Evolutionary conservation across 352 stramenopile species (phyloP).

Genomic region (Phytophthora citrophthora): DNA sequence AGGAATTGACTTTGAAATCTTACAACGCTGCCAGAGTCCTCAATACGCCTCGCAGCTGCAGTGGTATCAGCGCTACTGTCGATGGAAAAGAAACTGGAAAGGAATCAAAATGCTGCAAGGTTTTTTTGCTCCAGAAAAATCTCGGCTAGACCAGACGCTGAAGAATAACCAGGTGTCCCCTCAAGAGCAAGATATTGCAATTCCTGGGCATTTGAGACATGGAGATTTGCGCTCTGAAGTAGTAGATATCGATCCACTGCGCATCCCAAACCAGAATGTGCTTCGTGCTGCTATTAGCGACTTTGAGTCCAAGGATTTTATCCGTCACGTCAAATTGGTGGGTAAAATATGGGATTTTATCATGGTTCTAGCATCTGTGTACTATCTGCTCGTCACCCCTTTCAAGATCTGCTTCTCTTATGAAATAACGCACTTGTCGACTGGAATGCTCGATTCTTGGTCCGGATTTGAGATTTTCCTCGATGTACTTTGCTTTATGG

Average conservation of each 20-base stretch:
- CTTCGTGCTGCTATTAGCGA: conserved; percentile 21
- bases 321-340: conserved; percentile 37
- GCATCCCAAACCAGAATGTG: conserved; percentile 13
- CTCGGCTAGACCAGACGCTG: neutral
- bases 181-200: neutral
- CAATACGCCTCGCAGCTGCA: conserved; percentile 54
- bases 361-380: conserved; percentile 52
- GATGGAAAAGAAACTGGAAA: conserved; percentile 27
- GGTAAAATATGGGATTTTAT: conserved; percentile 55
- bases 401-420: conserved; percentile 65
- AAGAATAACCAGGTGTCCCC: neutral
- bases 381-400: conserved; percentile 46
- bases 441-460: conserved; percentile 34
- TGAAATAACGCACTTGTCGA: conserved; percentile 37
- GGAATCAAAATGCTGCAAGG: neutral
- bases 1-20: conserved; percentile 57
- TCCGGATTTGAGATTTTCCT: conserved; percentile 53
- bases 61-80: conserved; percentile 47
- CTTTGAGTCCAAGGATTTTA: conserved; percentile 41
- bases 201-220: neutral
- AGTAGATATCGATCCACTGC: neutral
- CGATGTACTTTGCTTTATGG: conserved; percentile 47
- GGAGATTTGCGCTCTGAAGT: conserved; percentile 16
- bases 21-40: conserved; percentile 53
- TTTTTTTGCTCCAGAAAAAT: too few relatives aligned